Base-by-base conservation (phyloP, 1,139 yeast species). In the Arxiozyma slooffiae region DNA sequence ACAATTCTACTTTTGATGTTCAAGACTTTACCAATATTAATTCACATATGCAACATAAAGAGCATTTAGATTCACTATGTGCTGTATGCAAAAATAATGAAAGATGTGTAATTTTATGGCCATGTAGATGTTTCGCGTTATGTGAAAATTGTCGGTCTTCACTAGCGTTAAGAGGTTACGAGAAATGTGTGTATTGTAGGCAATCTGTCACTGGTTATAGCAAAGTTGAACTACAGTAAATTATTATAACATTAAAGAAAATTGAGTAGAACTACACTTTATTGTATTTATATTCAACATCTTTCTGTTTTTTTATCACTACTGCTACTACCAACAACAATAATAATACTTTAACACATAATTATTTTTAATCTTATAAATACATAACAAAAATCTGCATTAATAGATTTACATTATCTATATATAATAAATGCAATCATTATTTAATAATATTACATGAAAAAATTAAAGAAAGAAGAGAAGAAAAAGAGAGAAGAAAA, bases 121-220 rank as follows among this genome's bases (percentile, higher is more conserved):
- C 97, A 1, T 89, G 97, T 65, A 79, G 82, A 59, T 89, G 97
- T 66, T 79, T 89, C 58, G 90, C 96, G 0, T 73, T 89, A 14
- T 89, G 97, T 67, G 96, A 88, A 56, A 77, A 79, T 22, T 89
- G 97, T 63, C 75, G 97, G 30, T 71, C 84, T 36, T 79, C 87
- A 17, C 72, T 89, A 51, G 89, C 87, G 4, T 71, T 84, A 37
- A 76, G 89, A 54, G 85, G 85, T 17, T 84, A 85, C 61, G 81
- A 79, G 51, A 85, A 85, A 1, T 89, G 97, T 67, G 94, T 88
- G 1, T 87, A 96, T 62, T 89, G 97, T 61, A 76, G 96, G 48
- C 72, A 82, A 26, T 77, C 77, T 23, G 95, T 89, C 2, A 81
- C 81, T 40, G 80, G 79, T 1, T 77, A 70, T 57, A 74, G 78